phyloP scores from a whole-genome alignment of 2,329 filamentous ascomycete species.

The Ophiostoma sp. region DNA sequence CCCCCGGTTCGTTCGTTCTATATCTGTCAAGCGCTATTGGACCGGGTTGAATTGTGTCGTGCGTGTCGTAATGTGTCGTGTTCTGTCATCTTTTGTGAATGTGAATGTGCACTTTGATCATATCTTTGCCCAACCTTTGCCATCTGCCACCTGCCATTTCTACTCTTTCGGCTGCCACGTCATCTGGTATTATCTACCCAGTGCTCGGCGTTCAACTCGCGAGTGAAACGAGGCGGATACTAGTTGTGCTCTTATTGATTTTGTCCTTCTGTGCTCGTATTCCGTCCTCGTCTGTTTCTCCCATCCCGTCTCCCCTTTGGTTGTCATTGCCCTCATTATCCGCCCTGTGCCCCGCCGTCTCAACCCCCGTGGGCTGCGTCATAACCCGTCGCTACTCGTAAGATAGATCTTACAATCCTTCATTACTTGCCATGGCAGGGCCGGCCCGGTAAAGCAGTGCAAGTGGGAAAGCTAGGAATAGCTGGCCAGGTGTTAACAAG shows the following conservation, averaged over 20 bases:
- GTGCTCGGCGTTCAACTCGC: background rate
- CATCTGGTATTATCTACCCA: background rate
- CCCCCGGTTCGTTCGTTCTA: background rate
- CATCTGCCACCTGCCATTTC: background rate
- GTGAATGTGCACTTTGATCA: too few relatives aligned
- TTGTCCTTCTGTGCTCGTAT: background rate
- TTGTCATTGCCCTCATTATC: slow-evolving; percentile 9
- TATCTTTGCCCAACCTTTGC: background rate
- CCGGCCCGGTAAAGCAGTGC: background rate
- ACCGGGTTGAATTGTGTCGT: background rate
- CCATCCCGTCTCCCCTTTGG: background rate
- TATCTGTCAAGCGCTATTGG: background rate
- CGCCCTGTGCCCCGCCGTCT: slow-evolving; percentile 18
- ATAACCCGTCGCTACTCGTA: slow-evolving; percentile 9
- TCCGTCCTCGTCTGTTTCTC: background rate
- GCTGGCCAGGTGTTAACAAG: background rate
- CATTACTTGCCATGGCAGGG: slow-evolving; percentile 15
- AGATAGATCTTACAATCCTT: background rate
- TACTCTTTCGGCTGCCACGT: background rate
- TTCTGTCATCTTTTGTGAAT: background rate
- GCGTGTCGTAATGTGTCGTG: background rate
- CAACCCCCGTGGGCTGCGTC: slow-evolving; percentile 17
- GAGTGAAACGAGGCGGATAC: slow-evolving; percentile 9
- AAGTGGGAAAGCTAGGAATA: background rate
- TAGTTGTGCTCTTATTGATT: background rate